Evolutionary conservation across 2,329 filamentous ascomycete genomes (phyloP), one percentile per base, ranked within the genome.

Genomic region (Penicillium sp.): DNA sequence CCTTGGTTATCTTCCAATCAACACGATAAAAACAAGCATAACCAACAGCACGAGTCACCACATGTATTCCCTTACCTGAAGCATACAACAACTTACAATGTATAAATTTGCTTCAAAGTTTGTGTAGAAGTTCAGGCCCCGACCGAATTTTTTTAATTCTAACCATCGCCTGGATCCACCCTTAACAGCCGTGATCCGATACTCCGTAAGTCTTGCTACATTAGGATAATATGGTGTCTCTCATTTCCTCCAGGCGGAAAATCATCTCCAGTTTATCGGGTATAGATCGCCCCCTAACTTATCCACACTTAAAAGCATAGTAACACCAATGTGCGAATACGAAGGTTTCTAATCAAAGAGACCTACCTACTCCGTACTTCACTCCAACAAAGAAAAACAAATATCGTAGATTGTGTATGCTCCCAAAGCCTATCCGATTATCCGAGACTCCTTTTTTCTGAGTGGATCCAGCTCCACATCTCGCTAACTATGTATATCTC

Each of bases 401-500:
- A n/a, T 25, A 11, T 31, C 15, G 47, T 47, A 41, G 38, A 53
- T 31, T 50, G 36, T 19, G 25, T 47, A 38, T 15, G 31, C 49
- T n/a, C 29, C 49, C 44, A 57, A 45, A 13, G 19, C 44, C 19
- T 53, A 63, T 57, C 64, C 63, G 64, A 63, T 58, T 55, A 62
- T 62, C 64, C 64, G 64, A 59, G 36, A 47, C 53, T 55, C 52
- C 58, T 59, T 55, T 62, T 59, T 58, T 25, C 46, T 25, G 1
- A 45, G 63, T 63, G 62, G 60, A 31, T 57, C 63, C 21, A 40
- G 44, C 50, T 58, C 65, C 65, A 66, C 63, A 59, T 50, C 59
- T 67, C 62, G 60, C 63, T 59, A 65, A 63, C 53, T 61, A 66
- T 31, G 29, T 11, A 31, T 65, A 66, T 62, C 50, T 52, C 43